Percentiles rank a stretch among this genome's conserved stretches.
Conservation (phyloP, 2,329 filamentous ascomycete species). For the Verticillium dahliae region DNA sequence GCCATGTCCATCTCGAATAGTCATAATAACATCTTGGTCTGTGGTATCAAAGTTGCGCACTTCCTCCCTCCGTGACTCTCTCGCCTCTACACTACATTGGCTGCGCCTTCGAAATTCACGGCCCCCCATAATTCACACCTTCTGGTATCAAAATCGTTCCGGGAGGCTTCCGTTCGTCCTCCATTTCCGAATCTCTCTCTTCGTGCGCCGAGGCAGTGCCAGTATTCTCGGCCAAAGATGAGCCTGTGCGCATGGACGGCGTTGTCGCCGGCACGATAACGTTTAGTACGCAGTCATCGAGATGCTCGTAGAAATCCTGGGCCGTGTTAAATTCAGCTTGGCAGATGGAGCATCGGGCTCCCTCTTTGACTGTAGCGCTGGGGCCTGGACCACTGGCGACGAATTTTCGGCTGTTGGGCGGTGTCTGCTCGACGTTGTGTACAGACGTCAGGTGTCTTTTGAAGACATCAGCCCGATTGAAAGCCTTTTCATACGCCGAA, state of each 20-base stretch:
- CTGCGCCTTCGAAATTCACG: background rate
- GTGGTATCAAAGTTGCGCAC: too few relatives aligned
- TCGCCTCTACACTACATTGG: background rate
- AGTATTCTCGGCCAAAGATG: background rate
- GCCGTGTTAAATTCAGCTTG: slow-evolving; percentile 71
- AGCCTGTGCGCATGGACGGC: background rate
- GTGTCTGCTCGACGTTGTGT: slow-evolving; percentile 89
- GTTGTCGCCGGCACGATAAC: slow-evolving; percentile 43
- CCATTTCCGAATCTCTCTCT: background rate
- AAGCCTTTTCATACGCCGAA: slow-evolving; percentile 84
- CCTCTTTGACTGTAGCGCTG: slow-evolving; percentile 30
- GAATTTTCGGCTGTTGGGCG: slow-evolving; percentile 80
- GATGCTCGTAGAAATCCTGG: slow-evolving; percentile 95
- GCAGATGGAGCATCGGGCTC: slow-evolving; percentile 89
- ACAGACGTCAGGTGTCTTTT: slow-evolving; percentile 91
- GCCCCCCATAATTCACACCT: background rate
- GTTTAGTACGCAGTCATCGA: slow-evolving; percentile 61
- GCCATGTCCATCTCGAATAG: too few relatives aligned
- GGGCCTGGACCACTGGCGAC: slow-evolving; percentile 24
- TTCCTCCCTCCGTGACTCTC: background rate
- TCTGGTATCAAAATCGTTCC: background rate
- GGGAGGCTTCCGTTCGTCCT: background rate
- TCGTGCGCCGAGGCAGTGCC: background rate
- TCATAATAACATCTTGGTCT: too few relatives aligned
- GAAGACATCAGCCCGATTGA: slow-evolving; percentile 95